Evolutionary conservation across 1,284 basidiomycete species (phyloP), one percentile per base, ranked within the genome.

Genomic region (Rhodotorula sp.): DNA sequence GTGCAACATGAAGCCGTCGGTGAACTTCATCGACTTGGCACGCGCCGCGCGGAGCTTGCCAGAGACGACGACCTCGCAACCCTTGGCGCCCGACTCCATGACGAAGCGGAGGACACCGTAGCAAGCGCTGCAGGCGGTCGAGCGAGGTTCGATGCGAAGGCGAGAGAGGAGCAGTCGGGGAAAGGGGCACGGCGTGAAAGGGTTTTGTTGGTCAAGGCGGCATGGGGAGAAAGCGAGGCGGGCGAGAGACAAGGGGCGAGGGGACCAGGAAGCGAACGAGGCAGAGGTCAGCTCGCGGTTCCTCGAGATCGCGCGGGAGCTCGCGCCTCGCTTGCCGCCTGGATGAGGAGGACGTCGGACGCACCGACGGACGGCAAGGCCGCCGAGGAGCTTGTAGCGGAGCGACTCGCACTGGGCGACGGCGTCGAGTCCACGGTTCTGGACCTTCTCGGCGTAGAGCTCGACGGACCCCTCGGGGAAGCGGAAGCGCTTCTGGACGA

Each of bases 21-120:
- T 97, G 86, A 99, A 99, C 85, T 99, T 99, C 96, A 99, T 99
- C 59, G 92, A 92, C 85, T 99, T 99, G 81, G 96, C 96, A 88
- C 94, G 94, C 78, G 96, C 96, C 79, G 95, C 96, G 82, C 96
- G 94, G 79, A 99, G 92, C 84, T 99, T 99, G 81, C 96, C 96
- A 76, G 95, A 99, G 76, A 99, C 94, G 80, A 99, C 92, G 76
- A 99, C 96, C 84, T 99, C 96, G 81, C 94, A 98, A 84, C 96
- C 96, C 86, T 99, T 99, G 78, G 96, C 96, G 78, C 92, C 92
- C 70, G 94, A 97, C 85, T 99, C 96, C 96, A 99, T 99, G 78
- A 99, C 94, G 86, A 98, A 99, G 80, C 96, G 93, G 81, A 99
- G 93, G 78, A 99, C 96, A 91, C 96, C 96, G 83, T 98, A 99